Evolutionary conservation across 306 rosid species (phyloP), one percentile per base, ranked within the genome.

Genomic region (Pyrus communis): DNA sequence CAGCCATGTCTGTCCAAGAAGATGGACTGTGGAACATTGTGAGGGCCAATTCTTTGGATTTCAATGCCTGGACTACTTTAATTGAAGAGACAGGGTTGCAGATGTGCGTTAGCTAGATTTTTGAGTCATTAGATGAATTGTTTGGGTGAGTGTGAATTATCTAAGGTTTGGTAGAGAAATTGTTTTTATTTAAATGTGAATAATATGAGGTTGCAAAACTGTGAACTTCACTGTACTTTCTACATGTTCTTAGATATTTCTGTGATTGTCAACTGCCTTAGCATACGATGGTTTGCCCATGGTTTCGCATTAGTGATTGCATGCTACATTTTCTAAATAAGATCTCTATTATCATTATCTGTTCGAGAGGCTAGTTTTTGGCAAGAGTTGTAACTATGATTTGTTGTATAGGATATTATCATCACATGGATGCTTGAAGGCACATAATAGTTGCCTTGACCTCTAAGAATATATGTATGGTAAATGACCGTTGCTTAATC

Each of bases 21-120:
- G 99, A 92, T 60, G 81, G 97, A 72, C 78, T 96, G 27, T 96
- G 99, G 99, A 96, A 88, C 88, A 93, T 91, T 79, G 97, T 96
- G 77, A 88, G 92, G 70, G 93, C 96, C 25, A 89, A 86, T 87
- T 92, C 99, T 52, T 59, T 90, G 79, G 99, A 96, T 89, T 96
- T 96, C 78, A 89, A 89, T 85, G 88, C 94, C 15, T 92, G 99
- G 99, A 96, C 94, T 61, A 66, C 96, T 76, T 84, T 96, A 88
- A 90, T 96, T 55, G 97, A 96, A 78, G 99, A 93, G 86, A 91
- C 99, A 17, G 86, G 82, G 87, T 84, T 71, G 89, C 96, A 43
- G 97, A 92, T 97, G 99, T 93, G 71, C 77, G 84, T 54, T 58
- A 27, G 28, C 77, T 59, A 0, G 73, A 5, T 52, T 21, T 66